These are phyloP conservation scores for Suillus lakei DNA, from an alignment of 768 basidiomycete genomes.

Conservation along the genomic window DNA sequence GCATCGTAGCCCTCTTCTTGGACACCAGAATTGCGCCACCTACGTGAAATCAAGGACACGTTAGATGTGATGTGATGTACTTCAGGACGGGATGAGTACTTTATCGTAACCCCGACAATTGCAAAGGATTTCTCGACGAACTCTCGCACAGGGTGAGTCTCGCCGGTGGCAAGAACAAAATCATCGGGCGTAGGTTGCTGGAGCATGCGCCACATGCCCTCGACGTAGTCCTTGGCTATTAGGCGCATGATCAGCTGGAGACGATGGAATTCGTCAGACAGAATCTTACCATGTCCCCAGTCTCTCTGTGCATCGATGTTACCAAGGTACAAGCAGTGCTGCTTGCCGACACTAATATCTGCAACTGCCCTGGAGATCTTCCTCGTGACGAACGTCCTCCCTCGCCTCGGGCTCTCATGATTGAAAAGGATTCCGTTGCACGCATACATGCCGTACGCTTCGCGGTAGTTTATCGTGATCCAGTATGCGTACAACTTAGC, in stretches of 20 bases:
- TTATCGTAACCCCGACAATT: constrained; percentile 67
- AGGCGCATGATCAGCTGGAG: neutral
- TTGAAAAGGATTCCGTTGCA: constrained; percentile 98
- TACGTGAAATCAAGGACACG: constrained; percentile 30
- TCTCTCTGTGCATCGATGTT: constrained; percentile 95
- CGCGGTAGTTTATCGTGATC: constrained; percentile 92
- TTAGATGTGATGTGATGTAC: neutral
- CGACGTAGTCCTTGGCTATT: constrained; percentile 85
- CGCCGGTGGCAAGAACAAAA: constrained; percentile 94
- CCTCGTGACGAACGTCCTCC: constrained; percentile 94
- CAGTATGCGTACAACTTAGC: constrained; percentile 94
- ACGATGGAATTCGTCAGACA: neutral
- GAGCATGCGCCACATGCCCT: constrained; percentile 98
- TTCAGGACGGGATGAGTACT: constrained; percentile 42
- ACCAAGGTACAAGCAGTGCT: constrained; percentile 89
- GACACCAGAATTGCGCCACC: constrained; percentile 80
- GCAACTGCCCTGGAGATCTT: constrained; percentile 94
- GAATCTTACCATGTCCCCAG: constrained; percentile 88
- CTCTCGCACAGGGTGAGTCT: constrained; percentile 94
- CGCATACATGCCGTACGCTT: constrained; percentile 95
- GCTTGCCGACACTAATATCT: constrained; percentile 90
- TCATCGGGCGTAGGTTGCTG: constrained; percentile 85
- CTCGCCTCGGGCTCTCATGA: constrained; percentile 94
- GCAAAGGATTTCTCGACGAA: constrained; percentile 89
- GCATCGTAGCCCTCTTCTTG: constrained; percentile 78